These are phyloP conservation scores for Aspergillus carlsbadensis DNA, from an alignment of 495 filamentous ascomycete genomes.

Conservation along the genomic window DNA sequence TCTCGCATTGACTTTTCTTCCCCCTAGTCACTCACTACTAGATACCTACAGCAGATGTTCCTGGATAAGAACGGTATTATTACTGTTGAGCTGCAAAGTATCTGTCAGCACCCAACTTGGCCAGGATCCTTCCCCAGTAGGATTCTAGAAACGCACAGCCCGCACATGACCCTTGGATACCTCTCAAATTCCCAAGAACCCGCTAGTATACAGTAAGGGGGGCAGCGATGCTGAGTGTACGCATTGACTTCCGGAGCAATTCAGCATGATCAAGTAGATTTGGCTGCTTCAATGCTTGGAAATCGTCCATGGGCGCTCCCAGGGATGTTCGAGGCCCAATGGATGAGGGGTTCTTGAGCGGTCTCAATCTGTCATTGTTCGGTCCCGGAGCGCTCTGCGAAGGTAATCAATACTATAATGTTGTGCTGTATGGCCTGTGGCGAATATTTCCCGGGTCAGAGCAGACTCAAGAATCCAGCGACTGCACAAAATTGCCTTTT, in stretches of 20 bases:
- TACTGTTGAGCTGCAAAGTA: too few relatives aligned
- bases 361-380: neutral
- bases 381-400: neutral
- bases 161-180: neutral
- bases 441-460: neutral
- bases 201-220: slow-evolving; percentile 11
- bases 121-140: too few relatives aligned
- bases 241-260: neutral
- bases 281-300: neutral
- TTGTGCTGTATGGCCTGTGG: neutral
- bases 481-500: too few relatives aligned
- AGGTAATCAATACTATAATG: neutral
- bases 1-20: too few relatives aligned
- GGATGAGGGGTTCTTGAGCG: neutral
- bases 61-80: too few relatives aligned
- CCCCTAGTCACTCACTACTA: too few relatives aligned
- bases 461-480: too few relatives aligned
- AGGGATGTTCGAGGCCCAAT: slow-evolving; percentile 4
- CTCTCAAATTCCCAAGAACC: neutral
- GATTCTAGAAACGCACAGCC: neutral
- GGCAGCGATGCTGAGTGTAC: neutral
- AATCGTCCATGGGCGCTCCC: neutral
- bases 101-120: too few relatives aligned
- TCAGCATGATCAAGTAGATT: neutral
- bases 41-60: too few relatives aligned